Evolutionary conservation across 805 yeast genomes (phyloP).

Genomic region (Hanseniaspora jakobsenii): DNA sequence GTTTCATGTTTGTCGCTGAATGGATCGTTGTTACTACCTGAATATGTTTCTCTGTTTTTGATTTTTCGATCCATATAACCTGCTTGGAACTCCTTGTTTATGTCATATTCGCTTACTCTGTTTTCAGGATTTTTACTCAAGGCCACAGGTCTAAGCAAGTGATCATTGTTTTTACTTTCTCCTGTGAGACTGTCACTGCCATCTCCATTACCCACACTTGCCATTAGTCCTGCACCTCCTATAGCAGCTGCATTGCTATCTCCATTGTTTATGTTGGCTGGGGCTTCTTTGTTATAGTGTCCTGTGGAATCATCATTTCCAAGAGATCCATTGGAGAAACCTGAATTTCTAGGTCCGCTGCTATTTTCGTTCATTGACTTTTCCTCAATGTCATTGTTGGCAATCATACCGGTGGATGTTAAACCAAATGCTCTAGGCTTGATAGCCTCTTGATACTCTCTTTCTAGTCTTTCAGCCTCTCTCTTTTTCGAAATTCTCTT

Average conservation of each 20-base stretch:
- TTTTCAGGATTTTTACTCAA: background rate
- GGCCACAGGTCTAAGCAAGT: constrained; percentile 3
- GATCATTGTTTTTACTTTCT: background rate
- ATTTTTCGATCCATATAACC: constrained; percentile 9
- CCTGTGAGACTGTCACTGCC: background rate
- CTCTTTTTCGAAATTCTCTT: constrained; percentile 30
- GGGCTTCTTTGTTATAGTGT: background rate
- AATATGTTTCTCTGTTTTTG: background rate
- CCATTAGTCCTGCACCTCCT: background rate
- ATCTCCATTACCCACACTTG: background rate
- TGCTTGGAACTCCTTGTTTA: constrained; percentile 13
- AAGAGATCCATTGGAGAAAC: background rate
- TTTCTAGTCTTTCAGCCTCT: constrained; percentile 41
- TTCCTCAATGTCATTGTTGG: constrained; percentile 8
- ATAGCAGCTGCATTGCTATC: background rate
- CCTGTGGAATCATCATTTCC: constrained; percentile 5
- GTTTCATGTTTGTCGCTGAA: constrained; percentile 14
- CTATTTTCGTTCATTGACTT: constrained; percentile 1
- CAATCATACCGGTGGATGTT: constrained; percentile 12
- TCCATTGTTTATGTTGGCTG: background rate
- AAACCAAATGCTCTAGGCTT: constrained; percentile 29
- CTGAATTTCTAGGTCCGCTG: constrained; percentile 11
- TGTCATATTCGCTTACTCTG: constrained; percentile 13
- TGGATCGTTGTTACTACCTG: constrained; percentile 1
- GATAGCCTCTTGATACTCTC: constrained; percentile 46